These are phyloP conservation scores for Mycosphaerelloides madeirae DNA, from an alignment of 2,329 filamentous ascomycete genomes.

Conservation along the genomic window DNA sequence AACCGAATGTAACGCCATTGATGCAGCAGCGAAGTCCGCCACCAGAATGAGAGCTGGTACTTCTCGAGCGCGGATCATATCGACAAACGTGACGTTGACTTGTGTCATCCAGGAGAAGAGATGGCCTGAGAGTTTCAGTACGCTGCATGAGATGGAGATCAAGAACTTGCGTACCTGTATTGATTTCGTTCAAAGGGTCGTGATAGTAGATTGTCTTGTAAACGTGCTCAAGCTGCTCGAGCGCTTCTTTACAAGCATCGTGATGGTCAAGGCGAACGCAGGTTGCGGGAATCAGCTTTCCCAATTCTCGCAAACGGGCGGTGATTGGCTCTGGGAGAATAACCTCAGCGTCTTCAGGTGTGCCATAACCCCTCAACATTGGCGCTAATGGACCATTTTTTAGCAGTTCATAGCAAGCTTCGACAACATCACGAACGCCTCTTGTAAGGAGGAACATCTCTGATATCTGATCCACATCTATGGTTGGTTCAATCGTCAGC, in stretches of 20 bases:
- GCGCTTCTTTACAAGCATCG: constrained; percentile 5
- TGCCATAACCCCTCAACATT: constrained; percentile 10
- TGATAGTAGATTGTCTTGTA: constrained; percentile 8
- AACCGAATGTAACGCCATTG: constrained; percentile 7
- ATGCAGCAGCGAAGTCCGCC: constrained; percentile 21
- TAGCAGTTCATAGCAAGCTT: constrained; percentile 11
- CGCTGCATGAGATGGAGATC: not conserved
- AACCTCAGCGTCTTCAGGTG: constrained; percentile 6
- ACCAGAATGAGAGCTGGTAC: constrained; percentile 22
- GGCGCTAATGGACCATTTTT: constrained; percentile 9
- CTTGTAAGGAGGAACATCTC: constrained; percentile 21
- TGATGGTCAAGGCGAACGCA: constrained; percentile 2
- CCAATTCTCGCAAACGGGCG: constrained; percentile 5
- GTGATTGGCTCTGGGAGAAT: constrained; percentile 3
- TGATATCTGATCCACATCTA: constrained; percentile 21
- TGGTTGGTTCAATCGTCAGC: constrained; percentile 10
- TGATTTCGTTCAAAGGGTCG: constrained; percentile 1
- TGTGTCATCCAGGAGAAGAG: constrained; percentile 14
- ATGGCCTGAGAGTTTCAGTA: constrained; percentile 6
- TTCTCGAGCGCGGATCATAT: constrained; percentile 13
- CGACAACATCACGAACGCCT: constrained; percentile 18
- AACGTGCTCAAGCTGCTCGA: constrained; percentile 1
- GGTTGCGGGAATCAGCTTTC: constrained; percentile 3
- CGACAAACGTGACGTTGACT: constrained; percentile 14
- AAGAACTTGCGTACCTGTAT: constrained; percentile 6